Conservation (phyloP, 176 grass and related monocot species). For the Urochloa ruziziensis region DNA sequence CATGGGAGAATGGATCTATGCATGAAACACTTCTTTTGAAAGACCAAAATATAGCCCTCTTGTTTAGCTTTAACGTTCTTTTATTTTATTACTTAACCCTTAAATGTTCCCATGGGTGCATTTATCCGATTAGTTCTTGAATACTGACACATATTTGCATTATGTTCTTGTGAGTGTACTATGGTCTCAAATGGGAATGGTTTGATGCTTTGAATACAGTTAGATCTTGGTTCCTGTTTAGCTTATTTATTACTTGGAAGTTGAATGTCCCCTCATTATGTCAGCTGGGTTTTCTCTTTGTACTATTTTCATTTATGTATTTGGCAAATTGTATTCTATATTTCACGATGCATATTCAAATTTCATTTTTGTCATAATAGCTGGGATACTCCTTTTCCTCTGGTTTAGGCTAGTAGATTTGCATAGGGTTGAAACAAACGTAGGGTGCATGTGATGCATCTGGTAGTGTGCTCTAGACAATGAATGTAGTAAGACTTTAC, state of each 20-base stretch:
- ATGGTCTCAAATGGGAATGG: slow-evolving; percentile 1
- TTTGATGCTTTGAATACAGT: neutral
- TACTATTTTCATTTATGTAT: neutral
- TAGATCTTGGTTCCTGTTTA: neutral
- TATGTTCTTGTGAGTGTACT: neutral
- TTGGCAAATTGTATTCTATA: neutral
- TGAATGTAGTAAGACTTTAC: neutral
- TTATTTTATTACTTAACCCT: neutral
- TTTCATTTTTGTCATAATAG: neutral
- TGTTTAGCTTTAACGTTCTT: neutral
- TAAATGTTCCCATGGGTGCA: neutral
- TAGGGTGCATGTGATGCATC: neutral
- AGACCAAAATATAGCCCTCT: neutral
- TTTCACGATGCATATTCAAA: neutral
- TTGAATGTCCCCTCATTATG: neutral
- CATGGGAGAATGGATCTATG: neutral
- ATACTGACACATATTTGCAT: neutral
- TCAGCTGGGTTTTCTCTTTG: neutral
- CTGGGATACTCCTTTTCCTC: neutral
- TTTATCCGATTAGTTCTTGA: slow-evolving; percentile 11
- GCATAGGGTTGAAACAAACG: neutral
- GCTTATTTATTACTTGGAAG: neutral
- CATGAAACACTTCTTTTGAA: neutral
- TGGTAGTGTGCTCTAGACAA: neutral
- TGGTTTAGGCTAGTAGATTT: neutral